These are phyloP conservation scores for Salix purpurea DNA, from an alignment of 345 rosid genomes.

Conservation along the genomic window DNA sequence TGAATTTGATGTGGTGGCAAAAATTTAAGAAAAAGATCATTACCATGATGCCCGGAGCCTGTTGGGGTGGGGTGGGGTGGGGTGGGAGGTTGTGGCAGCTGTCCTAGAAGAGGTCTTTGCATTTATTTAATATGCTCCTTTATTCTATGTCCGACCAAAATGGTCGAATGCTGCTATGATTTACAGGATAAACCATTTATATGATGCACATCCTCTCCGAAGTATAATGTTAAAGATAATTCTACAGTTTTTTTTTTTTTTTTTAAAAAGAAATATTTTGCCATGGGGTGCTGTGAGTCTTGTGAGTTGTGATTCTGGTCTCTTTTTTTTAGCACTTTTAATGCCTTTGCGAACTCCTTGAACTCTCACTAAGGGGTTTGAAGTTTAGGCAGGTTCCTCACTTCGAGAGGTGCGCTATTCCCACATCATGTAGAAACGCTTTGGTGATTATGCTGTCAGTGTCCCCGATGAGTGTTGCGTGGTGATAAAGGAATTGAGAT, in stretches of 20 bases:
- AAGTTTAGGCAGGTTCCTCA: neutral
- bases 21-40: neutral
- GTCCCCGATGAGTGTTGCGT: rapidly evolving
- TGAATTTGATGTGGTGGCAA: neutral
- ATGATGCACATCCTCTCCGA: neutral
- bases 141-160: neutral
- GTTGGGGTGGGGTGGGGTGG: neutral
- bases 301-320: neutral
- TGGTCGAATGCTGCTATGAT: neutral
- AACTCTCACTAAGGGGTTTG: neutral
- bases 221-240: neutral
- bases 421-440: neutral
- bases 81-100: neutral
- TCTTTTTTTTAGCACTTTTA: neutral
- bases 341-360: neutral
- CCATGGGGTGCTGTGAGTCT: neutral
- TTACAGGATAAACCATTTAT: neutral
- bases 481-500: too few species aligned
- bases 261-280: neutral
- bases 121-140: neutral
- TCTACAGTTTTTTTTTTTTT: neutral
- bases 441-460: neutral
- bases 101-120: slow-evolving; percentile 20
- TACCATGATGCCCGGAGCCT: neutral
- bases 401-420: neutral